These are phyloP conservation scores for Nidularia pulvinata DNA, from an alignment of 768 basidiomycete genomes.

Conservation along the genomic window DNA sequence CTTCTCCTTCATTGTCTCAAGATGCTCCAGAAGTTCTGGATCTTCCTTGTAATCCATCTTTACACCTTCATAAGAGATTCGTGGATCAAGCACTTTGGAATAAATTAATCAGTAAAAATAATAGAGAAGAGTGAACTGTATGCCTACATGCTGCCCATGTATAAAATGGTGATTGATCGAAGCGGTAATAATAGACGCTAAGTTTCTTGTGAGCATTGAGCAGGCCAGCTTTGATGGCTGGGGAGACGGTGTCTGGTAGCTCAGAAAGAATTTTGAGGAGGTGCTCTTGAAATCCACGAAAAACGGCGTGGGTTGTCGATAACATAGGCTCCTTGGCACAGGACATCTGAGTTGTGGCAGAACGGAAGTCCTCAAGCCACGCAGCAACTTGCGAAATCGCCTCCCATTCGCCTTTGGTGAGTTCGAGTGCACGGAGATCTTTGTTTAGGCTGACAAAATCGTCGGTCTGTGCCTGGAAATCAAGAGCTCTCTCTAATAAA, in stretches of 20 bases:
- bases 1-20: background rate
- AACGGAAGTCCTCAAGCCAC: slow-evolving; percentile 23
- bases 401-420: slow-evolving; percentile 21
- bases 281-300: slow-evolving; percentile 21
- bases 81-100: slow-evolving; percentile 24
- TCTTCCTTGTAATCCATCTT: slow-evolving; percentile 9
- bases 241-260: slow-evolving; percentile 12
- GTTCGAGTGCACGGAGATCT: slow-evolving; percentile 12
- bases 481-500: slow-evolving; percentile 18
- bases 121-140: background rate
- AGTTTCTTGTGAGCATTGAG: too few species aligned
- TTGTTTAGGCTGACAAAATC: slow-evolving; percentile 9
- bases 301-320: slow-evolving; percentile 22
- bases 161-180: slow-evolving; percentile 24
- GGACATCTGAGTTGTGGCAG: slow-evolving; percentile 29
- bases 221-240: slow-evolving; percentile 15
- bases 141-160: slow-evolving; percentile 19
- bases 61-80: slow-evolving; percentile 15
- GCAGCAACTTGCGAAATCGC: slow-evolving; percentile 13
- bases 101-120: background rate
- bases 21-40: background rate
- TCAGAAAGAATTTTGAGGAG: slow-evolving; percentile 8
- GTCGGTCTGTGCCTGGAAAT: slow-evolving; percentile 9
- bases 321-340: slow-evolving; percentile 22
- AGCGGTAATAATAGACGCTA: slow-evolving; percentile 22